Percentiles rank a stretch among this genome's conserved stretches.
Conservation (phyloP, 768 basidiomycete species). For the Leucosporidium creatinivorum region DNA sequence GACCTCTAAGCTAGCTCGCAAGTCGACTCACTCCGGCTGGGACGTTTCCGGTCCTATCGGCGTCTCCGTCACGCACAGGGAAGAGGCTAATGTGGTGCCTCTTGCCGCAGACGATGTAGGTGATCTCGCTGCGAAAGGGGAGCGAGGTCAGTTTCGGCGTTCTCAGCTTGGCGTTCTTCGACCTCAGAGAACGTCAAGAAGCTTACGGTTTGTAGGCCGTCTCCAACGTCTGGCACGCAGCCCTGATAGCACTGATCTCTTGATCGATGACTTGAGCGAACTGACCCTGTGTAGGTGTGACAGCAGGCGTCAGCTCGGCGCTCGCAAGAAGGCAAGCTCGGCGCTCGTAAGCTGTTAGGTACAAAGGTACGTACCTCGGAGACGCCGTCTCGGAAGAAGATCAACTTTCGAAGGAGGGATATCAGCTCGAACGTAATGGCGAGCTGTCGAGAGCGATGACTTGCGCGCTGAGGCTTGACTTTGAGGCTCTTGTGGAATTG, state of each 20-base stretch:
- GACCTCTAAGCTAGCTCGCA: not conserved
- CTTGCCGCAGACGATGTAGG: constrained; percentile 28
- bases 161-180: no score
- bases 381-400: constrained; percentile 19
- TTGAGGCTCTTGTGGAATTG: not conserved
- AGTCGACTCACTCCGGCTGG: no score
- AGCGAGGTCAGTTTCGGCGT: no score
- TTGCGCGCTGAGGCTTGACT: not conserved
- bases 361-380: not conserved
- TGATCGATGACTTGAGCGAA: not conserved
- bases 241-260: constrained; percentile 11
- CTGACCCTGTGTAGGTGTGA: constrained; percentile 1
- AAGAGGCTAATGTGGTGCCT: constrained; percentile 31
- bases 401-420: not conserved
- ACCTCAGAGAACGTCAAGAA: no score
- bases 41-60: no score
- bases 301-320: no score
- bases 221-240: constrained; percentile 5
- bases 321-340: no score
- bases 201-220: constrained; percentile 4
- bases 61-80: no score
- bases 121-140: no score
- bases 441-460: not conserved
- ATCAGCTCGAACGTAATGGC: not conserved
- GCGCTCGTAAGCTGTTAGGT: no score